A percentile compares a stretch with the other conserved stretches of the same genome.
Evolutionary conservation across 2,329 filamentous ascomycete genomes (phyloP).

Genomic region (Diaporthe citrichinensis): DNA sequence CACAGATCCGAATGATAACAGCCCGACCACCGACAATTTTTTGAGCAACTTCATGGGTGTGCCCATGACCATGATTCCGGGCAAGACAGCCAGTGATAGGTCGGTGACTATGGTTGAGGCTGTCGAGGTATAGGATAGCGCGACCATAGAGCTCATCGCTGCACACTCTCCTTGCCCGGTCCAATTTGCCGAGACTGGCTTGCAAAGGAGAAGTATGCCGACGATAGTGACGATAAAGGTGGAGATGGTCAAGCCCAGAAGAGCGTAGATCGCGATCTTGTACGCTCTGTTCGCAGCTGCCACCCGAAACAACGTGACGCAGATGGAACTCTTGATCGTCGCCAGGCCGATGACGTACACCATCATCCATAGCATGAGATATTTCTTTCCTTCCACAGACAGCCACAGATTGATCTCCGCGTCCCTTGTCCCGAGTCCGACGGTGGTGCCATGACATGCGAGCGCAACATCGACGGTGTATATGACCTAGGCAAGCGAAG

Average conservation of each 20-base stretch:
- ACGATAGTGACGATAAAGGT: conserved; percentile 43
- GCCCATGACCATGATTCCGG: conserved; percentile 51
- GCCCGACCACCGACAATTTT: conserved; percentile 45
- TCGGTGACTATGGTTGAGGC: conserved; percentile 52
- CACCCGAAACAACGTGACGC: conserved; percentile 43
- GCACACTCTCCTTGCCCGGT: conserved; percentile 42
- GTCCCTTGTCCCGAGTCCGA: conserved; percentile 43
- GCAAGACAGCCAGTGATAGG: conserved; percentile 49
- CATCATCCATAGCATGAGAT: conserved; percentile 46
- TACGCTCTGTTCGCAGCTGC: conserved; percentile 22
- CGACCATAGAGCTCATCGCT: conserved; percentile 43
- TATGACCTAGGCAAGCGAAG: conserved; percentile 11
- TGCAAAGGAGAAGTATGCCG: conserved; percentile 43
- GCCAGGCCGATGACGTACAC: conserved; percentile 43
- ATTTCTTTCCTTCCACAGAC: conserved; percentile 41
- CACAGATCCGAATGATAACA: conserved; percentile 48
- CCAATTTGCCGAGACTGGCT: conserved; percentile 44
- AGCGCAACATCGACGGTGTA: conserved; percentile 43
- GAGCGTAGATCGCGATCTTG: conserved; percentile 34
- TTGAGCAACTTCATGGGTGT: conserved; percentile 49
- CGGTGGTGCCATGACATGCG: conserved; percentile 42
- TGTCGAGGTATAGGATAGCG: conserved; percentile 49
- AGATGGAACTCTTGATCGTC: conserved; percentile 45
- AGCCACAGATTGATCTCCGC: conserved; percentile 41
- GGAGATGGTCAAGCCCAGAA: conserved; percentile 32